Percentiles rank a stretch among this genome's conserved stretches.
Evolutionary conservation across 202 grass and related monocot genomes (phyloP).

Genomic region (Digitaria exilis): DNA sequence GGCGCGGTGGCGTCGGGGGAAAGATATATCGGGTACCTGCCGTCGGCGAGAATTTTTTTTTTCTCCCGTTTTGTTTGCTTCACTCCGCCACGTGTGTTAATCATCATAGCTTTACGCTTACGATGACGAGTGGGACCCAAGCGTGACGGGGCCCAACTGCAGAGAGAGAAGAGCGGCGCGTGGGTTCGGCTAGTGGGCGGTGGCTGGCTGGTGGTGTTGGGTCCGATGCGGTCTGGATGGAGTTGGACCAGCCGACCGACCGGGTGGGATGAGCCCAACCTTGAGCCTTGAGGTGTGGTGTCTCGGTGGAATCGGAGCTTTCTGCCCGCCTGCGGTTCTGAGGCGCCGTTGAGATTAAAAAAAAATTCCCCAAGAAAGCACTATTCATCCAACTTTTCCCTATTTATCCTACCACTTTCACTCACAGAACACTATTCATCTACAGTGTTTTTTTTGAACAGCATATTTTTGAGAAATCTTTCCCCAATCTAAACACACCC

Average conservation of each 20-base stretch:
- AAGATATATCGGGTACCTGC: slow-evolving; percentile 18
- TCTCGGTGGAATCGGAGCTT: neutral
- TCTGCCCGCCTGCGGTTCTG: neutral
- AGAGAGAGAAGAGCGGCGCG: neutral
- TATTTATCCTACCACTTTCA: too few species aligned
- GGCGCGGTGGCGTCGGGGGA: neutral
- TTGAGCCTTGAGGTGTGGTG: neutral
- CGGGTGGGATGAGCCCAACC: slow-evolving; percentile 23
- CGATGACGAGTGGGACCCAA: slow-evolving; percentile 19
- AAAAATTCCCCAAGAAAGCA: too few species aligned
- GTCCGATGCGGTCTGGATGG: neutral
- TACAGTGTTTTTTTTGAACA: too few species aligned
- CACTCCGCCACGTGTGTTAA: neutral
- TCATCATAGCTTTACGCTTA: neutral
- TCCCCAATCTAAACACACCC: too few species aligned
- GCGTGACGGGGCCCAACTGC: neutral
- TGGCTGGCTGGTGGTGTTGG: neutral
- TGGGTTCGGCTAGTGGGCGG: too few species aligned
- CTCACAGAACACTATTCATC: too few species aligned
- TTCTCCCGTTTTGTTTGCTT: neutral
- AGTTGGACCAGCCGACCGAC: neutral
- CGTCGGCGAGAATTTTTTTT: slow-evolving; percentile 12
- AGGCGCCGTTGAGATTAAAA: too few species aligned
- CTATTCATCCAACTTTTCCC: too few species aligned
- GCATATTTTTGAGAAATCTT: too few species aligned